Base-by-base conservation (phyloP, 805 yeast species). In the Lachancea kluyveri region DNA sequence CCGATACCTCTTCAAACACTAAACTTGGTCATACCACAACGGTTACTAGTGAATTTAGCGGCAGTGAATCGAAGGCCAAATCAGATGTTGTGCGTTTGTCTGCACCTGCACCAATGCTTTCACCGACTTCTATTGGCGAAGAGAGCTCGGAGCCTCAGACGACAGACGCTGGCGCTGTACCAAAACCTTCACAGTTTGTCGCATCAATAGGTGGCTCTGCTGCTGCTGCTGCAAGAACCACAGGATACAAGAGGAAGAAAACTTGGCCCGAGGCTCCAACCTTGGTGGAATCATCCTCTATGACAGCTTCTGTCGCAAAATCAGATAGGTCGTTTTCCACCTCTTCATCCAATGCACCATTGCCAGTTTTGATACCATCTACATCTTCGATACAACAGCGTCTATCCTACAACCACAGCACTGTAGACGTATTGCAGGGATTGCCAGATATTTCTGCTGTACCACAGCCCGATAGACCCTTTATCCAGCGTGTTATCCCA, bases 401-500 rank as follows among this genome's bases (percentile, higher is more conserved):
- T 14, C 5, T 24, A 11, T 11, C 26, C 24, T 12, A 22, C 29
- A 21, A 23, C 12, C 26, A 28, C 31, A 34, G 27, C 13, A 39
- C 37, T 24, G 35, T 21, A 24, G 35, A 39, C 30, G 36, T 35
- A 14, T 29, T 36, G n/a, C 39, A 30, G 9, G 31, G 17, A 16
- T 16, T 33, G 7, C 24, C 28, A 48, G 28, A 35, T n/a, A 15
- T 35, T n/a, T 14, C 17, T 12, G 31, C 17, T 3, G 9, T 26
- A 4, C 12, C 34, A 18, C 52, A 21, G 22, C 39, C 24, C 3
- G 23, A 28, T 21, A 17, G 28, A 18, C 94, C 94, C 1, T 53
- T 70, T 0, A 79, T 90, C 32, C 90, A 86, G 54, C 70, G 95
- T 37, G 80, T 92, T 8, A 88, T 92, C 36, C 99, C 99, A 1